A percentile compares a stretch with the other conserved stretches of the same genome.
phyloP scores from a whole-genome alignment of 2,329 filamentous ascomycete genomes.

The Pseudogymnoascus sp. region DNA sequence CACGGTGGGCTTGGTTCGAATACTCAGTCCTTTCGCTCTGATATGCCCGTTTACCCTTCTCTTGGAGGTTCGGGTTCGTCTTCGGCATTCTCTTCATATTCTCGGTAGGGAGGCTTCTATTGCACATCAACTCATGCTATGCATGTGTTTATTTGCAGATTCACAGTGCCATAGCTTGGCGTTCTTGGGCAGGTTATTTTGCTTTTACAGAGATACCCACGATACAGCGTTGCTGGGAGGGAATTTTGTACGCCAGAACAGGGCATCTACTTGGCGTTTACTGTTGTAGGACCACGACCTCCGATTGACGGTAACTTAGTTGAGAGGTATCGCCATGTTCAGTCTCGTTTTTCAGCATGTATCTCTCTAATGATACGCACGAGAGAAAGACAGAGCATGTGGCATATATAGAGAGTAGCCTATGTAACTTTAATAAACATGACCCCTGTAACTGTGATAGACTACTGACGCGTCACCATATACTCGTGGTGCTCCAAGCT shows the following conservation, averaged over 20 bases:
- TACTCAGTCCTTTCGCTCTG: neutral
- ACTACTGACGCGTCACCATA: neutral
- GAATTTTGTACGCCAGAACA: neutral
- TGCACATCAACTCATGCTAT: neutral
- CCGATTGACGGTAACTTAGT: neutral
- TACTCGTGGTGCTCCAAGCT: neutral
- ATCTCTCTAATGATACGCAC: neutral
- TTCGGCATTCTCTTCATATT: neutral
- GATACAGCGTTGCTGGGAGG: neutral
- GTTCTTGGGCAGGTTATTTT: conserved; percentile 1
- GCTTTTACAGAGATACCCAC: neutral
- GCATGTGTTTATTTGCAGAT: neutral
- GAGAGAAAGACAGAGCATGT: neutral
- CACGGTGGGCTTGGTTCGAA: neutral
- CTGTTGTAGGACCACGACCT: neutral
- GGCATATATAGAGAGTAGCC: neutral
- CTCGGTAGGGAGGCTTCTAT: neutral
- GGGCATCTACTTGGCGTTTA: neutral
- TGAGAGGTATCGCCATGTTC: neutral
- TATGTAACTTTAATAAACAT: neutral
- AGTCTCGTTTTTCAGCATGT: neutral
- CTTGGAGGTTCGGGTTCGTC: neutral
- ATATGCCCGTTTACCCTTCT: neutral
- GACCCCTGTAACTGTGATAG: neutral
- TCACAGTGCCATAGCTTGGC: neutral